A percentile compares a stretch with the other conserved stretches of the same genome.
Conservation (phyloP, 2,329 filamentous ascomycete species). For the Talaromyces rugulosus region DNA sequence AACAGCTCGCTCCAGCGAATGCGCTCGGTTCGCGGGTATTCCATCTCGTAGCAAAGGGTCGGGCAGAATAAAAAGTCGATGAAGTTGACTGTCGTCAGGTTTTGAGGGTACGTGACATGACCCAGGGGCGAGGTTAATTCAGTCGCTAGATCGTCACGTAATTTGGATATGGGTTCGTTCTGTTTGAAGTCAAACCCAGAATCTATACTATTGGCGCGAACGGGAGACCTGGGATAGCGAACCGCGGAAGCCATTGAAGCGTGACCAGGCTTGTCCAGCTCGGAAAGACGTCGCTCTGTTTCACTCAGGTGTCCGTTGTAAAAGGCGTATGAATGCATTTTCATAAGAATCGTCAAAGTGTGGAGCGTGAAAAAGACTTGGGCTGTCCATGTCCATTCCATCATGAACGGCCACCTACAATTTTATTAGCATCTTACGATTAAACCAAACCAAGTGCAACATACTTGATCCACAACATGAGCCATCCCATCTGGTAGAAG, state of each 20-base stretch:
- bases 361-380: conserved; percentile 94
- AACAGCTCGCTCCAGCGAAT: conserved; percentile 77
- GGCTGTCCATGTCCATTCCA: conserved; percentile 93
- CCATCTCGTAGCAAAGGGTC: conserved; percentile 94
- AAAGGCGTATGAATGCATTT: conserved; percentile 97
- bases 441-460: conserved; percentile 19
- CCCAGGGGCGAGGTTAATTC: conserved; percentile 90
- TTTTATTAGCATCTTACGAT: background rate
- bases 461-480: conserved; percentile 71
- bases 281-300: conserved; percentile 73
- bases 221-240: conserved; percentile 62
- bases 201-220: conserved; percentile 27
- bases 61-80: conserved; percentile 85
- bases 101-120: conserved; percentile 82
- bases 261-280: conserved; percentile 64
- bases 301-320: conserved; percentile 95
- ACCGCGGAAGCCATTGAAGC: conserved; percentile 66
- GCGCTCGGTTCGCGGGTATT: conserved; percentile 77
- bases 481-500: conserved; percentile 73
- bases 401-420: conserved; percentile 67
- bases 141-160: conserved; percentile 81
- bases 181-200: conserved; percentile 32
- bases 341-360: conserved; percentile 90
- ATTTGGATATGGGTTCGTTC: conserved; percentile 56
- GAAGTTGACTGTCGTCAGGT: conserved; percentile 79